Evolutionary conservation across 2,329 filamentous ascomycete genomes (phyloP).

Genomic region (Exophiala sp.): DNA sequence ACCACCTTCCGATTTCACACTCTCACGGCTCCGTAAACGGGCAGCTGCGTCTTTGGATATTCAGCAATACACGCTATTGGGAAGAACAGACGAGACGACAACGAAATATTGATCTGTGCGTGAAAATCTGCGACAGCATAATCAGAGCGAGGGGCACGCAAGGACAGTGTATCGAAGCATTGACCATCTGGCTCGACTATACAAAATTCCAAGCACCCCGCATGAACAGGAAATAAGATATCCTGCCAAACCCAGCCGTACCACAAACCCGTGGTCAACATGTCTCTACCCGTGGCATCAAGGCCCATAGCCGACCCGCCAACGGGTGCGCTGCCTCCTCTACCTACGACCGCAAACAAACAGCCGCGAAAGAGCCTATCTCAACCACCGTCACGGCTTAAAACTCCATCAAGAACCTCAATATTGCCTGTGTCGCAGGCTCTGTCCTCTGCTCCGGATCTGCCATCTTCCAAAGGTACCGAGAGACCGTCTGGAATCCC

Average conservation of each 20-base stretch:
- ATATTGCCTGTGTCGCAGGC: slow-evolving; percentile 48
- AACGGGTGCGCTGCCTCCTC: slow-evolving; percentile 66
- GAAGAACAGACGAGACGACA: background rate
- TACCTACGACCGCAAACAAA: slow-evolving; percentile 62
- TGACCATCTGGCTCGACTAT: background rate
- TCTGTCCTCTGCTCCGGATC: slow-evolving; percentile 52
- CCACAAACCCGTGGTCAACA: slow-evolving; percentile 6
- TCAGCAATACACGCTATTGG: background rate
- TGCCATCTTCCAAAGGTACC: slow-evolving; percentile 55
- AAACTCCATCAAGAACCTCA: slow-evolving; percentile 49
- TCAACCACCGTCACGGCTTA: slow-evolving; percentile 25
- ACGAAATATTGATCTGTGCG: slow-evolving; percentile 1
- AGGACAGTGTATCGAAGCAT: too few relatives aligned
- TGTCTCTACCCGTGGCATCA: slow-evolving; percentile 38
- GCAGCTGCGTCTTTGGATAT: background rate
- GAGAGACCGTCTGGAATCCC: slow-evolving; percentile 41
- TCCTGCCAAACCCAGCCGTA: slow-evolving; percentile 1
- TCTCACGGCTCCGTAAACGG: slow-evolving; percentile 1
- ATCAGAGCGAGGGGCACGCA: background rate
- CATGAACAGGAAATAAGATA: slow-evolving; percentile 4
- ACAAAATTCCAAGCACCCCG: slow-evolving; percentile 5
- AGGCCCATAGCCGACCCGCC: slow-evolving; percentile 63
- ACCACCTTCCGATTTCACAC: background rate
- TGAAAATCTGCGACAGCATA: background rate
- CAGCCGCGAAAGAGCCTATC: slow-evolving; percentile 62